Evolutionary conservation across 306 rosid species (phyloP), one percentile per base, ranked within the genome.

Genomic region (Dryas drummondii): DNA sequence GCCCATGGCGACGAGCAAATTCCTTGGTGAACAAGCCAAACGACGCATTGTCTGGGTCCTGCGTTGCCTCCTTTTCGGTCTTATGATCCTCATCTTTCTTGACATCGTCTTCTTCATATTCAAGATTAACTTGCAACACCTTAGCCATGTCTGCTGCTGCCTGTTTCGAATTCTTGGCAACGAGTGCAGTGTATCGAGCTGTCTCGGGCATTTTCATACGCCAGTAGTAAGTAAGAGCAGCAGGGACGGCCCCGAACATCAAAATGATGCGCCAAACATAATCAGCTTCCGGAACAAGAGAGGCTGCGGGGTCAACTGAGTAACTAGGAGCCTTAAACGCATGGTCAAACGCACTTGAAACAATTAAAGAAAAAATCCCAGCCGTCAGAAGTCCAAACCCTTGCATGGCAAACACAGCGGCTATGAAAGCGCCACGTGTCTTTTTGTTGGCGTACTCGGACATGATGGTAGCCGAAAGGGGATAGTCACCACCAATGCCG

Each of bases 371-470:
- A 47, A 72, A 40, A 57, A 72, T 72, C 54, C 76, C 76, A 71
- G 44, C 66, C 0, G 41, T 3, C 17, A 71, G 2, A 42, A 71
- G 56, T 14, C 76, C 66, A 45, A 71, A 71, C 4, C 66, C 76
- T 7, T 71, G 66, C 66, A 71, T 71, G 55, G 76, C 66, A 26
- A 71, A 71, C 37, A 71, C 66, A 11, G 66, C 66, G 4, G 55
- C 56, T 4, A 71, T 45, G 44, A 71, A 71, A 4, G 66, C 46
- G 6, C 45, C 66, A 10, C 71, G 41, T 4, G 71, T 66, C 7
- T 4, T 66, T 45, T 66, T 66, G 15, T 45, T 66, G 37, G 55
- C 53, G 40, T 66, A 66, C 32, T 66, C 71, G 1, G 71, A 66
- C 71, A 66, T 66, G 54, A 66, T 66, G 2, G 54, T 66, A 22